Evolutionary conservation across 2,329 filamentous ascomycete genomes (phyloP).

Genomic region (Fusarium armeniacum): DNA sequence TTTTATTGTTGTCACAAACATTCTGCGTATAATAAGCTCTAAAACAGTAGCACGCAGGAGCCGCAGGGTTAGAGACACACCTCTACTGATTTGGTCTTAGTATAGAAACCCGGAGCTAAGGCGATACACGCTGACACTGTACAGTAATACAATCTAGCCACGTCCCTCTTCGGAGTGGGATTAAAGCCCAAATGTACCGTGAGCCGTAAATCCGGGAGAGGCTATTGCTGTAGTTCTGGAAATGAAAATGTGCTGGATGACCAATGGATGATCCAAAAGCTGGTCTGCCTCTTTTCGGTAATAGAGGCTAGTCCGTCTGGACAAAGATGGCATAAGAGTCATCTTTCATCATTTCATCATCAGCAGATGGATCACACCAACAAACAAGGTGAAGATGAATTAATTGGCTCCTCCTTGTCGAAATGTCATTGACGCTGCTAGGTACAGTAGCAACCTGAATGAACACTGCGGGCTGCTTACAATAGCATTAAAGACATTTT

Average conservation of each 20-base stretch:
- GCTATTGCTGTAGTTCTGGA: constrained; percentile 9
- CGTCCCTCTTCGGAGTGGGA: not conserved
- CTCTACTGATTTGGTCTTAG: constrained; percentile 27
- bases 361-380: constrained; percentile 14
- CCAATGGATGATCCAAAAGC: constrained; percentile 21
- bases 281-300: constrained; percentile 7
- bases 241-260: constrained; percentile 21
- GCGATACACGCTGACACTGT: not conserved
- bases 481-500: constrained; percentile 36
- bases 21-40: constrained; percentile 17
- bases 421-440: constrained; percentile 16
- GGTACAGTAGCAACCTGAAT: constrained; percentile 23
- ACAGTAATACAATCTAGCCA: constrained; percentile 3
- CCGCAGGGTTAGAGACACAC: constrained; percentile 26
- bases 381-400: not conserved
- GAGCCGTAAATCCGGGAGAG: constrained; percentile 48
- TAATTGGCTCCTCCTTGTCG: constrained; percentile 19
- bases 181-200: constrained; percentile 19
- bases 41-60: not conserved
- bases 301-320: constrained; percentile 18
- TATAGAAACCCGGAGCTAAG: constrained; percentile 30
- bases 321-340: constrained; percentile 42
- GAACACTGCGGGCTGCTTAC: constrained; percentile 36
- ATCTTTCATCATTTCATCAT: constrained; percentile 40
- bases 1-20: constrained; percentile 12